A percentile compares a stretch with the other conserved stretches of the same genome.
phyloP scores from a whole-genome alignment of 305 asterid species.

The Ajuga reptans region DNA sequence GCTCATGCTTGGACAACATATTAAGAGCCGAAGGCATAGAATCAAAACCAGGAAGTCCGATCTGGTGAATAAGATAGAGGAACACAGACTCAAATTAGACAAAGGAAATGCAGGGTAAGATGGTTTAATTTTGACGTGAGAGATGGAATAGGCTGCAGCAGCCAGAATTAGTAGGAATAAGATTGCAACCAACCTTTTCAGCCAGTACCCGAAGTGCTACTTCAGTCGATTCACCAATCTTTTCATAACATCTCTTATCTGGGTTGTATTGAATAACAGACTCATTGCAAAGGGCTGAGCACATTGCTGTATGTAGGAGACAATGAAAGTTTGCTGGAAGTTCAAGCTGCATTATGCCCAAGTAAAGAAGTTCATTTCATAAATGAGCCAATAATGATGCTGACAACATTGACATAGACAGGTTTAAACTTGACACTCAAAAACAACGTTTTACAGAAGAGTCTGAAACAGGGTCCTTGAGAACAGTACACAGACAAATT shows the following conservation, averaged over 20 bases:
- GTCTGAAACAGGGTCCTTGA: neutral
- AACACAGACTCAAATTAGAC: slow-evolving; percentile 14
- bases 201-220: slow-evolving; percentile 96
- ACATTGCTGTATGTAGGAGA: slow-evolving; percentile 94
- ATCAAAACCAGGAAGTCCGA: slow-evolving; percentile 99
- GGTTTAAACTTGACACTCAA: neutral
- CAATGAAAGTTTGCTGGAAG: slow-evolving; percentile 81
- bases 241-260: slow-evolving; percentile 82
- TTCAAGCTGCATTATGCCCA: slow-evolving; percentile 69
- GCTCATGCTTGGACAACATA: slow-evolving; percentile 91
- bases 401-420: slow-evolving; percentile 1
- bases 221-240: slow-evolving; percentile 99
- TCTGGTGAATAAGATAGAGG: slow-evolving; percentile 46
- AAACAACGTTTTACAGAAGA: neutral
- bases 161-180: slow-evolving; percentile 16
- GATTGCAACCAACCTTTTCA: slow-evolving; percentile 65
- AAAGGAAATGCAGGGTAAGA: neutral
- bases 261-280: slow-evolving; percentile 91
- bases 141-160: slow-evolving; percentile 19
- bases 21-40: slow-evolving; percentile 94
- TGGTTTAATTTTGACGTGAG: slow-evolving; percentile 1
- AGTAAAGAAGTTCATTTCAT: slow-evolving; percentile 15
- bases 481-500: neutral
- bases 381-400: neutral
- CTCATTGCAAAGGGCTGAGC: slow-evolving; percentile 97